A percentile compares a stretch with the other conserved stretches of the same genome.
Conservation (phyloP, 495 filamentous ascomycete species). For the Penicillium coffeae region DNA sequence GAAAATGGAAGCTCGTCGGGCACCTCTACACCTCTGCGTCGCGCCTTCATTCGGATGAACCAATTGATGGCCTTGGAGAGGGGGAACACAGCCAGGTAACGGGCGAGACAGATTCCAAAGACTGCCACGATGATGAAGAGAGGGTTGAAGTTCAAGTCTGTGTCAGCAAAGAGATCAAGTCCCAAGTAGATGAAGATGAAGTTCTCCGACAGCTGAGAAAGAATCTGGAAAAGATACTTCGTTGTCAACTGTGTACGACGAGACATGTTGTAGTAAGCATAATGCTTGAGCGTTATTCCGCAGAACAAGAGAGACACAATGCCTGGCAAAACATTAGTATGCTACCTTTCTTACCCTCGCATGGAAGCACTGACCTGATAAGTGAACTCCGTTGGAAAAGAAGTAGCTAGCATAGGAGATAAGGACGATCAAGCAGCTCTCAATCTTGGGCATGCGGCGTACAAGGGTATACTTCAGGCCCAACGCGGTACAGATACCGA, state of each 20-base stretch:
- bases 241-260: conserved; percentile 95
- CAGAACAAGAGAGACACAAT: conserved; percentile 97
- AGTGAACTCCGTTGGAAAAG: conserved; percentile 87
- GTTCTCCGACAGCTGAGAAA: conserved; percentile 94
- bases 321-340: conserved; percentile 50
- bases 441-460: conserved; percentile 88
- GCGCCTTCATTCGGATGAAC: conserved; percentile 87
- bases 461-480: conserved; percentile 91
- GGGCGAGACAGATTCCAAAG: conserved; percentile 82
- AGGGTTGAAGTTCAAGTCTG: conserved; percentile 82
- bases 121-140: conserved; percentile 93
- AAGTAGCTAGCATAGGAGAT: conserved; percentile 97
- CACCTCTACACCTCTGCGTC: conserved; percentile 70
- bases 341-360: neutral
- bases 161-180: conserved; percentile 87
- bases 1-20: conserved; percentile 87
- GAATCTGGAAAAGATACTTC: conserved; percentile 94
- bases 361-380: conserved; percentile 70
- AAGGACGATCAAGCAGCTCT: conserved; percentile 89
- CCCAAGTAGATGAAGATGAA: conserved; percentile 99
- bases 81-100: conserved; percentile 92
- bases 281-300: conserved; percentile 96
- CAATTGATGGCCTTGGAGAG: conserved; percentile 88
- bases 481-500: conserved; percentile 83
- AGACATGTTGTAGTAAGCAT: conserved; percentile 99